Conservation (phyloP, 169 alveolate species). For the Eimeria praecox region DNA sequence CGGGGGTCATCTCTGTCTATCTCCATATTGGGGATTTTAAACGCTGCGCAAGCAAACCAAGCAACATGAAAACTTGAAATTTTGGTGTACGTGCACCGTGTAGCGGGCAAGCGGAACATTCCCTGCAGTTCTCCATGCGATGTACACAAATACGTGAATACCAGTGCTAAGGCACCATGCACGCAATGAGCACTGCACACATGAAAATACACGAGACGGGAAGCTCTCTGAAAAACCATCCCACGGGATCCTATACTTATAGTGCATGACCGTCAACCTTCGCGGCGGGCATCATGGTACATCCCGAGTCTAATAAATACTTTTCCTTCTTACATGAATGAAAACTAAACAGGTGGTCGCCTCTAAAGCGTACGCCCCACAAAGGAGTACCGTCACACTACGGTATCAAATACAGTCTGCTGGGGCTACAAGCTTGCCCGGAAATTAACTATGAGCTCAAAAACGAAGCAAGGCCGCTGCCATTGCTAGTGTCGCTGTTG, state of each 20-base stretch:
- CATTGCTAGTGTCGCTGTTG: neutral
- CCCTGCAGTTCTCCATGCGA: neutral
- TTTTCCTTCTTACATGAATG: neutral
- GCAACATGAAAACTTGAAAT: neutral
- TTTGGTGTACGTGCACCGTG: neutral
- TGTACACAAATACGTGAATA: neutral
- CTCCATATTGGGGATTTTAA: conserved; percentile 94
- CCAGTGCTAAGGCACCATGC: neutral
- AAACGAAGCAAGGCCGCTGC: neutral
- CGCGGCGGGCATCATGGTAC: neutral
- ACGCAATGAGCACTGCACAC: neutral
- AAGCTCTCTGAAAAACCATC: neutral
- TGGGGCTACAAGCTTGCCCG: neutral
- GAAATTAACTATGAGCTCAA: neutral
- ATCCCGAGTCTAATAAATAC: neutral
- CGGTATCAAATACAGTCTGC: neutral
- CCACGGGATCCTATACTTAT: neutral
- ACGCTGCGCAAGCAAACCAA: conserved; percentile 83
- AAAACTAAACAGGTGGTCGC: neutral
- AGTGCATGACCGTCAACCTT: neutral
- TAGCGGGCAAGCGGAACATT: neutral
- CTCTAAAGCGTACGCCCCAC: neutral
- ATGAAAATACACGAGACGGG: neutral
- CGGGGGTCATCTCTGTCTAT: conserved; percentile 92
- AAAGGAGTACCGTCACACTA: neutral